Evolutionary conservation across 2,329 filamentous ascomycete genomes (phyloP).

Genomic region (Dichotomopilus funicola): DNA sequence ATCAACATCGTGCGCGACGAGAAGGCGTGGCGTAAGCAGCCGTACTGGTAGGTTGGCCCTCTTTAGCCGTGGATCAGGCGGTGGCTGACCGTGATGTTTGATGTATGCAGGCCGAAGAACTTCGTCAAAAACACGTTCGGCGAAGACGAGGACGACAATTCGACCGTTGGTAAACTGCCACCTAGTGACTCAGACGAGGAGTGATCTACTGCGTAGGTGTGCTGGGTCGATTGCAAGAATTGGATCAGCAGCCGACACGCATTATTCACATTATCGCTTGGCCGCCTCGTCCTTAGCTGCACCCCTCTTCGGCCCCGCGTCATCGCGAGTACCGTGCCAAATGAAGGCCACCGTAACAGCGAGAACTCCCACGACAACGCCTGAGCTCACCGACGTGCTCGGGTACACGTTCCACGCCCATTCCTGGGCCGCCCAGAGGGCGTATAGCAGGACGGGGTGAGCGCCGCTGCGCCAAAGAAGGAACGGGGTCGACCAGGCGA

Average conservation of each 20-base stretch:
- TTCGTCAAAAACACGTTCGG: conserved; percentile 61
- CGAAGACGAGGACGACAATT: conserved; percentile 66
- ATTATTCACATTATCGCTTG: conserved; percentile 12
- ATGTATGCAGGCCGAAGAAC: conserved; percentile 61
- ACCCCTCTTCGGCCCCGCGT: conserved; percentile 6
- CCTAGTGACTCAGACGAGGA: conserved; percentile 74
- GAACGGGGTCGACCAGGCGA: conserved; percentile 83
- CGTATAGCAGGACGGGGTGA: conserved; percentile 60
- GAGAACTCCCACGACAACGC: conserved; percentile 63
- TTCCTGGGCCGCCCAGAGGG: conserved; percentile 72
- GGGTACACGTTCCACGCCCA: conserved; percentile 94
- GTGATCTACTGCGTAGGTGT: conserved; percentile 21
- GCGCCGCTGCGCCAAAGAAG: conserved; percentile 73
- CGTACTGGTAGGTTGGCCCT: conserved; percentile 62
- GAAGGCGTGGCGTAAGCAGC: conserved; percentile 81
- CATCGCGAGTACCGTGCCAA: conserved; percentile 46
- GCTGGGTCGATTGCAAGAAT: too few species aligned
- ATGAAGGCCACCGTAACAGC: conserved; percentile 57
- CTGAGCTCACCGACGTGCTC: conserved; percentile 55
- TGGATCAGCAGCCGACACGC: background rate
- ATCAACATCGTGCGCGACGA: conserved; percentile 89
- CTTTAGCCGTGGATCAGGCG: background rate
- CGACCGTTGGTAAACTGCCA: conserved; percentile 77
- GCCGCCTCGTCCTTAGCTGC: conserved; percentile 15
- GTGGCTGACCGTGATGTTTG: conserved; percentile 15